phyloP scores from a whole-genome alignment of 2,329 filamentous ascomycete species.

The Penicillium sp. region DNA sequence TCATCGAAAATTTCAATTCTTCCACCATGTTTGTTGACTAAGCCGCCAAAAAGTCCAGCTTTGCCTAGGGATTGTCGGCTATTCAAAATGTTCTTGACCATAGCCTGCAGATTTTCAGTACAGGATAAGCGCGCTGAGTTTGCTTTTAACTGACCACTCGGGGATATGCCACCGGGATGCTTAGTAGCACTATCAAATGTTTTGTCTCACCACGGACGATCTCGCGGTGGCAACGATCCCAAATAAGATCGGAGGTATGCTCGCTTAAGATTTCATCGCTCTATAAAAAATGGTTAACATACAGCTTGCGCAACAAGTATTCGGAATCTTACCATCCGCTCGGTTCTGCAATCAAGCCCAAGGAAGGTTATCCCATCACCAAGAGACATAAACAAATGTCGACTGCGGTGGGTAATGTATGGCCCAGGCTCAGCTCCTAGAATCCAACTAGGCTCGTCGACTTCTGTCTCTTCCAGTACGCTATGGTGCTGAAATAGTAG shows the following conservation, averaged over 20 bases:
- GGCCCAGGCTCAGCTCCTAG: slow-evolving; percentile 80
- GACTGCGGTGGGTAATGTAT: slow-evolving; percentile 85
- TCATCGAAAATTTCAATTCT: slow-evolving; percentile 93
- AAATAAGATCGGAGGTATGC: slow-evolving; percentile 82
- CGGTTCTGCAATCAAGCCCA: slow-evolving; percentile 88
- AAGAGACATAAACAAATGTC: slow-evolving; percentile 83
- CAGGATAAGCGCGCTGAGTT: slow-evolving; percentile 19
- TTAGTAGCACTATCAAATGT: slow-evolving; percentile 85
- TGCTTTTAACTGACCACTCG: slow-evolving; percentile 63
- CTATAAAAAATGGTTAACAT: slow-evolving; percentile 34
- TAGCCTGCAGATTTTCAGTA: slow-evolving; percentile 56
- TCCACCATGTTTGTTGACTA: slow-evolving; percentile 88
- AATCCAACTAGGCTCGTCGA: slow-evolving; percentile 88
- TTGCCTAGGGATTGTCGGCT: slow-evolving; percentile 87
- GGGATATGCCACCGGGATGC: slow-evolving; percentile 83
- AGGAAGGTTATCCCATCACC: slow-evolving; percentile 81
- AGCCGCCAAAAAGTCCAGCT: slow-evolving; percentile 75
- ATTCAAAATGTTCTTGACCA: slow-evolving; percentile 73
- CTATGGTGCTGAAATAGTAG: slow-evolving; percentile 98
- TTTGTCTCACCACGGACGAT: slow-evolving; percentile 83
- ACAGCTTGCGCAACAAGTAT: background rate
- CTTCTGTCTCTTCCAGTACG: slow-evolving; percentile 76
- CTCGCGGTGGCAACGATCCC: slow-evolving; percentile 82
- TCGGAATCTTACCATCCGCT: slow-evolving; percentile 65
- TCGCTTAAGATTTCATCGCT: slow-evolving; percentile 79